Base-by-base conservation (phyloP, 495 filamentous ascomycete species). In the Aspergillus conjunctus region DNA sequence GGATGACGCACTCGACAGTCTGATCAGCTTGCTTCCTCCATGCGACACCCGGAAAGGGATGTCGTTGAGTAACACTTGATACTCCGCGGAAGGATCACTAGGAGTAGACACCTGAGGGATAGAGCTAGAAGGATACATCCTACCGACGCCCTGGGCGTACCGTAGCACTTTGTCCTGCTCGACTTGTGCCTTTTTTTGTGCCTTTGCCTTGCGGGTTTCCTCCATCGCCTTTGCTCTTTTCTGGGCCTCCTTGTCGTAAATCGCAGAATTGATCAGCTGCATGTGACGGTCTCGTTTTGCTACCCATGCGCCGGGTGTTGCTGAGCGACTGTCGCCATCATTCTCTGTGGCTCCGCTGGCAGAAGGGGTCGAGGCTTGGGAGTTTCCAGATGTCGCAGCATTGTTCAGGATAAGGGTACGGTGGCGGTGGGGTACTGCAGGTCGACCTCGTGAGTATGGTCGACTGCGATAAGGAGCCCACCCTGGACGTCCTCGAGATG, bases 1-100 rank as follows among this genome's bases (percentile, higher is more conserved):
- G 43, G 60, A 12, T 56, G 32, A 59, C 83, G 81, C 77, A 96
- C 93, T 89, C 64, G 84, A 82, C 31, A 89, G 76, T 67, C 88
- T 86, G 62, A 89, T 79, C 37, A 98, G 81, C 73, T 96, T 97
- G 79, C 91, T 93, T 51, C 93, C 93, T 61, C 88, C 87, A 44
- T 88, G 84, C 9, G 83, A 74, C 33, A 98, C 84, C 59, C 79
- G 78, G 72, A 96, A 98, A 15, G 85, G 83, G 46, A 93, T 81
- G 60, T 89, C 91, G 60, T 93, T 83, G 58, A 97, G 80, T 20
- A 79, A 69, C 43, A 98, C 76, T 67, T 93, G 88, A 69, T 91
- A 88, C 64, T 74, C 66, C 63, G 66, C 66, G 45, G 72, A 51
- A 33, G 67, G 72, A 44, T 68, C 60, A 37, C 74, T 67, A 51